phyloP scores from a whole-genome alignment of 2,329 filamentous ascomycete species.

The Rasamsonia emersonii region DNA sequence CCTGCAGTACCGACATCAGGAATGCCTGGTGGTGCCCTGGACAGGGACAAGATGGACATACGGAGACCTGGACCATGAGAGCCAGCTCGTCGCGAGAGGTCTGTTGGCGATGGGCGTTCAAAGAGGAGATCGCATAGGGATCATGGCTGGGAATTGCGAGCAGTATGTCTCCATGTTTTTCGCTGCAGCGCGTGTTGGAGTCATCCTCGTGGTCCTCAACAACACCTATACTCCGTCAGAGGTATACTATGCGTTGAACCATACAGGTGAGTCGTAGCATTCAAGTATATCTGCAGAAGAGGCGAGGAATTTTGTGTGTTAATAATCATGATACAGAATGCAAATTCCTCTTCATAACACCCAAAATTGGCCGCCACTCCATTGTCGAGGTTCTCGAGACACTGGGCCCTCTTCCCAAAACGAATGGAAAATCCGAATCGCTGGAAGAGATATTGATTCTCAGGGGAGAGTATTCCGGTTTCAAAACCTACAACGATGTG shows the following conservation, averaged over 20 bases:
- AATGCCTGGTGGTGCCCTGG: conserved; percentile 68
- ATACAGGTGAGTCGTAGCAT: conserved; percentile 48
- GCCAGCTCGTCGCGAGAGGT: conserved; percentile 54
- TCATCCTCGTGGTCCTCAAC: conserved; percentile 67
- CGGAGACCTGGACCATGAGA: conserved; percentile 54
- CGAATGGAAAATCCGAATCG: too few relatives aligned
- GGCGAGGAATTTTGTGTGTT: not conserved
- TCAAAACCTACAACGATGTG: conserved; percentile 53
- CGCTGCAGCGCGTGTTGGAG: conserved; percentile 57
- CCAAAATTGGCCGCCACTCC: conserved; percentile 57
- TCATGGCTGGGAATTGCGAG: conserved; percentile 60
- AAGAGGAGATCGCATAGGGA: conserved; percentile 61
- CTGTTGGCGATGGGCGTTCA: conserved; percentile 58
- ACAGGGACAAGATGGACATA: conserved; percentile 68
- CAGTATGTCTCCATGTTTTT: conserved; percentile 61
- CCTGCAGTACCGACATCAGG: conserved; percentile 54
- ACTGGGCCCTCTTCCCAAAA: conserved; percentile 19
- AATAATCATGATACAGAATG: conserved; percentile 43
- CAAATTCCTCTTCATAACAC: conserved; percentile 64
- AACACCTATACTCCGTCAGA: conserved; percentile 73
- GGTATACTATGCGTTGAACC: conserved; percentile 60
- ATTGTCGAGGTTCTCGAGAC: conserved; percentile 51
- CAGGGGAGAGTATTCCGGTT: conserved; percentile 46
- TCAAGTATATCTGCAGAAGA: too few relatives aligned
- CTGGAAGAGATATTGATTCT: conserved; percentile 51